phyloP scores from a whole-genome alignment of 148 eudicot genomes.

The Rhododendron williamsianum region DNA sequence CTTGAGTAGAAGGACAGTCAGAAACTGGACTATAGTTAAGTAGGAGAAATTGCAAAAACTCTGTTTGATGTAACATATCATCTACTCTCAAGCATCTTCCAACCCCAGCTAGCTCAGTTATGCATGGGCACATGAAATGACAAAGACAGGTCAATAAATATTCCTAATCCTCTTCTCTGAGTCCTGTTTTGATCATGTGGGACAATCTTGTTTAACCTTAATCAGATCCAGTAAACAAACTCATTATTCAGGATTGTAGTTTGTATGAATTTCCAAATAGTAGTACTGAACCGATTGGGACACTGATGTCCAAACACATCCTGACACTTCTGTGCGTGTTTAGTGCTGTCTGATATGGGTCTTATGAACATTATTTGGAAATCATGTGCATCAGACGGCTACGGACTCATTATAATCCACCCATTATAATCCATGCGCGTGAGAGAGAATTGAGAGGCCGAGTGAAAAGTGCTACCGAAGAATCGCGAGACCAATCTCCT shows the following conservation, averaged over 20 bases:
- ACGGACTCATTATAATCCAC: neutral
- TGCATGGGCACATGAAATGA: neutral
- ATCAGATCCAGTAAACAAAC: neutral
- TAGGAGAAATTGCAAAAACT: neutral
- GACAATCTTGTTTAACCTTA: neutral
- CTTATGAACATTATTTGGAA: neutral
- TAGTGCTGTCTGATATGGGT: neutral
- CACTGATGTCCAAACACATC: neutral
- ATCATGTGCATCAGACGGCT: neutral
- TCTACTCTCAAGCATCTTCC: neutral
- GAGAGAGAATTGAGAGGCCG: neutral
- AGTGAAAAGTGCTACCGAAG: neutral
- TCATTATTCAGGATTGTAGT: neutral
- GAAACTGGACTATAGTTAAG: neutral
- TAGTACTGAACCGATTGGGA: neutral
- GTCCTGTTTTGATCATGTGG: neutral
- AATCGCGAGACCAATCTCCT: neutral
- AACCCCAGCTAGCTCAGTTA: neutral
- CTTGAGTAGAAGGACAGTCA: neutral
- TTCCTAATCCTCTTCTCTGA: neutral
- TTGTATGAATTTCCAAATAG: neutral
- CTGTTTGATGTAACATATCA: conserved; percentile 5
- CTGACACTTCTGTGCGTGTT: neutral
- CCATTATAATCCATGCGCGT: neutral
- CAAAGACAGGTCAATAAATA: neutral